Evolutionary conservation across 2,329 filamentous ascomycete genomes (phyloP), one percentile per base, ranked within the genome.

Genomic region (Aphanoascus verrucosus): DNA sequence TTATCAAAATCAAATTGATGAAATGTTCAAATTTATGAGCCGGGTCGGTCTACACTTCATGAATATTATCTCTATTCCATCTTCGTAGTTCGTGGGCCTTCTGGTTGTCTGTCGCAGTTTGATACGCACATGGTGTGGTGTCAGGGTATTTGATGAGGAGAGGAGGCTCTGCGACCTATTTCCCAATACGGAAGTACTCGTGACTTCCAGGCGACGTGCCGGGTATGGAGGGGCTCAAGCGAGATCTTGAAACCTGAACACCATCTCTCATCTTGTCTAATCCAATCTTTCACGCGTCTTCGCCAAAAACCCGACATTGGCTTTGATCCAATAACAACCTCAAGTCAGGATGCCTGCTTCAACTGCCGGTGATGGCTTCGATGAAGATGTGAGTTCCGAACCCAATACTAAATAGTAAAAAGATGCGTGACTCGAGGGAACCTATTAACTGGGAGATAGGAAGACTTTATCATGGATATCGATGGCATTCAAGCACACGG

Each of bases 401-500:
- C 28, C 5, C 32, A 8, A 28, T 7, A n/a, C n/a, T n/a, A 28
- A 7, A 28, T 28, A 4, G 23, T 28, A 28, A 28, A 28, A 7
- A 28, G 23, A 28, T 28, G 23, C 23, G 23, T 7, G 23, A 28
- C 23, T 28, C 23, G 7, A 28, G 7, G 7, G 23, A 7, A 28
- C 23, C 23, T 28, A 7, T 7, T 28, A 28, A 28, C 12, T 19
- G 12, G 6, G 23, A 11, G 17, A 11, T 49, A 73, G 70, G 70
- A 81, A 59, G 67, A 66, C 60, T 77, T 77, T 65, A 84, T 85
- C 58, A 71, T 84, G 53, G 81, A 85, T 60, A 81, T 86, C 55
- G 83, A 86, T 56, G 72, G 75, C 43, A 79, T 86, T 32, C 82
- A 84, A 65, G 74, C 78, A 34, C 81, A 85, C 65, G 83, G 79